Percentiles rank a stretch among this genome's conserved stretches.
These are phyloP conservation scores for Coccomyxa sp. DNA, from an alignment of 139 green algal genomes.

Conservation along the genomic window DNA sequence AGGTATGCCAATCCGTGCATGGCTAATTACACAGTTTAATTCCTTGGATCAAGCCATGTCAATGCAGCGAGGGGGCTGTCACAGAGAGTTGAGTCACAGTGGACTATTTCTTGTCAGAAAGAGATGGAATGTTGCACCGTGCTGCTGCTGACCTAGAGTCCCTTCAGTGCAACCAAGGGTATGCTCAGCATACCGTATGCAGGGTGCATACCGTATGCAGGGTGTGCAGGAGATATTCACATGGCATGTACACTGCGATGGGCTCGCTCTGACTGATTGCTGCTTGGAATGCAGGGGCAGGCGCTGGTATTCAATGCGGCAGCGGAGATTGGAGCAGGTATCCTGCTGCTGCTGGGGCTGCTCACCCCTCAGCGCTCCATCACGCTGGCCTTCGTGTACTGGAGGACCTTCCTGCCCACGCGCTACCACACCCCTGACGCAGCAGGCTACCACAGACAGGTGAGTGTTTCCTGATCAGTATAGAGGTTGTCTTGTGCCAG, in stretches of 20 bases:
- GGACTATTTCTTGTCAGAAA: not conserved
- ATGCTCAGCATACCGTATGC: not conserved
- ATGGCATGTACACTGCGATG: not conserved
- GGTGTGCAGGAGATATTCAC: not conserved
- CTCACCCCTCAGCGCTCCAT: slow-evolving; percentile 17
- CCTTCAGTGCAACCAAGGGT: not conserved
- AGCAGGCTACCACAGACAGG: slow-evolving; percentile 15
- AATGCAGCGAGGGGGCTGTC: not conserved
- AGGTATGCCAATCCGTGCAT: slow-evolving; percentile 2
- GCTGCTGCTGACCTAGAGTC: not conserved
- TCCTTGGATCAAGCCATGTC: not conserved
- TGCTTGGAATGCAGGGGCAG: slow-evolving; percentile 15
- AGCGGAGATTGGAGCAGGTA: slow-evolving; percentile 25
- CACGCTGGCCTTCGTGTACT: slow-evolving; percentile 24
- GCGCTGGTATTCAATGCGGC: slow-evolving; percentile 27
- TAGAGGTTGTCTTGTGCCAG: not conserved
- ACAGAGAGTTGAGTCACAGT: not conserved
- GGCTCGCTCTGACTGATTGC: not conserved
- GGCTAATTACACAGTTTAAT: too few species aligned
- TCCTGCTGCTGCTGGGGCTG: slow-evolving; percentile 23
- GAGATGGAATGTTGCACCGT: not conserved
- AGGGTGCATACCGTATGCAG: not conserved
- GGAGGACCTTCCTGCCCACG: slow-evolving; percentile 18
- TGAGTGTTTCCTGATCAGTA: not conserved
- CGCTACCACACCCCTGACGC: slow-evolving; percentile 21